phyloP scores from a whole-genome alignment of 164 flowering plant species.

The Amborella trichopoda region DNA sequence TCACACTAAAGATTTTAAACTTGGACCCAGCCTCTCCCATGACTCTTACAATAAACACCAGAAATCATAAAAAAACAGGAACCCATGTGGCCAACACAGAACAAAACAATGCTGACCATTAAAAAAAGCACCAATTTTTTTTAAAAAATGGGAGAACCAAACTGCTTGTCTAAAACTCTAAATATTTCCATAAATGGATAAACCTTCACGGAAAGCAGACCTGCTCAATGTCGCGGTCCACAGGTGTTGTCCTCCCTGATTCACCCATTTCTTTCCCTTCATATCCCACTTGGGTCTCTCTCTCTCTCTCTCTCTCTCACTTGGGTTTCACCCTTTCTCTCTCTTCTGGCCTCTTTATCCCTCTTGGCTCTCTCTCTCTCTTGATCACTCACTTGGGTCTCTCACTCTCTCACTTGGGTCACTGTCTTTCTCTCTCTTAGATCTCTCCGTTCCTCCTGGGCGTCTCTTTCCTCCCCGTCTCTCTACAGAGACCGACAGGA shows the following conservation, averaged over 20 bases:
- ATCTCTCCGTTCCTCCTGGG: too few species aligned
- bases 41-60: background rate
- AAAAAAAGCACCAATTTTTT: background rate
- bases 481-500: too few species aligned
- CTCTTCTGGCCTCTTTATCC: too few species aligned
- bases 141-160: background rate
- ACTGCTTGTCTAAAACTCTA: too few species aligned
- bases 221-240: conserved; percentile 37
- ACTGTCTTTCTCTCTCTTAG: too few species aligned
- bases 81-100: background rate
- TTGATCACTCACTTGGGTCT: too few species aligned
- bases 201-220: conserved; percentile 17
- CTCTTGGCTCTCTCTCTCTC: too few species aligned
- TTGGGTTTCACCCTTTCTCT: background rate
- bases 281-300: background rate
- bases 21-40: background rate
- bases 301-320: conserved; percentile 2
- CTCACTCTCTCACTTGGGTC: too few species aligned
- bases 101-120: background rate
- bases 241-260: conserved; percentile 10
- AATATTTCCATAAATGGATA: too few species aligned
- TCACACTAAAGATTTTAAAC: too few species aligned
- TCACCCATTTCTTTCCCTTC: conserved; percentile 1
- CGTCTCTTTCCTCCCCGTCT: too few species aligned
- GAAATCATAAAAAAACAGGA: background rate